Conservation (phyloP, 225 moss, liverwort and hornwort species). For the Polytrichum commune region DNA sequence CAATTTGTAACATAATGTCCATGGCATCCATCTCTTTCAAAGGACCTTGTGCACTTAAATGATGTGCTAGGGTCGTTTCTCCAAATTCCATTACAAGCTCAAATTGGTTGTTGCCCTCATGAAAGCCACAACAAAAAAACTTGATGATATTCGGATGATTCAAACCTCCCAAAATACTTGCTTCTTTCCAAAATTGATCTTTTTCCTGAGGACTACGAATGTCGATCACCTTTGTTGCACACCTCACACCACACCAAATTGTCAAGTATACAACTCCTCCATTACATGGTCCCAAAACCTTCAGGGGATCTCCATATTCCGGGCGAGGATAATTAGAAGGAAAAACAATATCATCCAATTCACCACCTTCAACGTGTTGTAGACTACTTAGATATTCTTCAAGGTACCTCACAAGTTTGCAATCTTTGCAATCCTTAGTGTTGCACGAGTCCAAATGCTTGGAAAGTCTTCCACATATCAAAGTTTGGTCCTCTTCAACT, state of each 20-base stretch:
- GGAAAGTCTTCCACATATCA: background rate
- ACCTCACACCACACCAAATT: background rate
- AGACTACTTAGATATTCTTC: background rate
- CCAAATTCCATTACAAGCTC: background rate
- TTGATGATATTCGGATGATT: background rate
- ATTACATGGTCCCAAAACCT: background rate
- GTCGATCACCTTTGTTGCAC: background rate
- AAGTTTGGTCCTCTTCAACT: background rate
- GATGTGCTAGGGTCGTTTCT: background rate
- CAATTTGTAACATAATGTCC: conserved; percentile 1
- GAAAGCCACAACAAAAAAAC: background rate
- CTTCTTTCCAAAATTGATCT: background rate
- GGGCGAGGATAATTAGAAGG: background rate
- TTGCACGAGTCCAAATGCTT: background rate
- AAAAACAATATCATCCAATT: background rate
- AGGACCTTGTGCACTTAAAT: background rate
- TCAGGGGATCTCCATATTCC: background rate
- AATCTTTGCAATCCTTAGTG: background rate
- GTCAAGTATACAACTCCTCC: background rate
- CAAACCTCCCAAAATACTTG: background rate
- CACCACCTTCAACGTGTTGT: background rate
- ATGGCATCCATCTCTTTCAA: background rate
- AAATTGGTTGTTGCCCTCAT: background rate
- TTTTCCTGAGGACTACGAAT: background rate
- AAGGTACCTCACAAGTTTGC: background rate